A percentile compares a stretch with the other conserved stretches of the same genome.
These are phyloP conservation scores for Sungouiella blattae DNA, from an alignment of 805 yeast species.

Conservation along the genomic window DNA sequence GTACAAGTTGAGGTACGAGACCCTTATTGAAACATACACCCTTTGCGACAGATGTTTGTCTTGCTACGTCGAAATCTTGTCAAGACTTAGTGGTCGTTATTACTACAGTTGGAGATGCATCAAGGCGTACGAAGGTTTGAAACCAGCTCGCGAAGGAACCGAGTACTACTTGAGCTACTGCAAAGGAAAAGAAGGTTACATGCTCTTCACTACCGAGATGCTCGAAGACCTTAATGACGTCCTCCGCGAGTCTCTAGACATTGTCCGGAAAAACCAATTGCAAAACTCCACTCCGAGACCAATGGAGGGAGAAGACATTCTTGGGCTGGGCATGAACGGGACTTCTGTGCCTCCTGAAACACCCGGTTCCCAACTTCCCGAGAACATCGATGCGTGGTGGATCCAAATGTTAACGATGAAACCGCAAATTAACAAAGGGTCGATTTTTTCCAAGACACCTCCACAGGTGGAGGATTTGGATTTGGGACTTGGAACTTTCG, in stretches of 20 bases:
- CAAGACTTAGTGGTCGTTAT: slow-evolving; percentile 13
- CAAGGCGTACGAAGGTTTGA: slow-evolving; percentile 14
- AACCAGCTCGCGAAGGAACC: slow-evolving; percentile 8
- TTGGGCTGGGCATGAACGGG: no score
- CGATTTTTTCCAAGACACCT: slow-evolving; percentile 5
- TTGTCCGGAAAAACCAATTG: slow-evolving; percentile 2
- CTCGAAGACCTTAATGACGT: slow-evolving; percentile 12
- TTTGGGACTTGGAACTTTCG: slow-evolving; percentile 1
- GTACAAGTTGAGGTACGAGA: slow-evolving; percentile 10
- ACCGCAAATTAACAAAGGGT: slow-evolving; percentile 9
- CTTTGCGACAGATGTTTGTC: slow-evolving; percentile 11
- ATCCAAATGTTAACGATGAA: slow-evolving; percentile 13
- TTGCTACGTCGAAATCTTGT: slow-evolving; percentile 7
- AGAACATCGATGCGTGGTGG: slow-evolving; percentile 12
- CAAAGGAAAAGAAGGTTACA: slow-evolving; percentile 13
- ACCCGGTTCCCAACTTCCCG: background rate
- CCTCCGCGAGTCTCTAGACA: slow-evolving; percentile 6
- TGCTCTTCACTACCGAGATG: slow-evolving; percentile 11
- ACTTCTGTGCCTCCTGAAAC: background rate
- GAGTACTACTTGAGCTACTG: slow-evolving; percentile 14
- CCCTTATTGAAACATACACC: slow-evolving; percentile 9
- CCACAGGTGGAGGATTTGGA: slow-evolving; percentile 5
- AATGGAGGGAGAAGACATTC: background rate
- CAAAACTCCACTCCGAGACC: background rate
- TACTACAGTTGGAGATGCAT: slow-evolving; percentile 18